Conservation (phyloP, 495 filamentous ascomycete species). For the Aspergillus ellipticus region DNA sequence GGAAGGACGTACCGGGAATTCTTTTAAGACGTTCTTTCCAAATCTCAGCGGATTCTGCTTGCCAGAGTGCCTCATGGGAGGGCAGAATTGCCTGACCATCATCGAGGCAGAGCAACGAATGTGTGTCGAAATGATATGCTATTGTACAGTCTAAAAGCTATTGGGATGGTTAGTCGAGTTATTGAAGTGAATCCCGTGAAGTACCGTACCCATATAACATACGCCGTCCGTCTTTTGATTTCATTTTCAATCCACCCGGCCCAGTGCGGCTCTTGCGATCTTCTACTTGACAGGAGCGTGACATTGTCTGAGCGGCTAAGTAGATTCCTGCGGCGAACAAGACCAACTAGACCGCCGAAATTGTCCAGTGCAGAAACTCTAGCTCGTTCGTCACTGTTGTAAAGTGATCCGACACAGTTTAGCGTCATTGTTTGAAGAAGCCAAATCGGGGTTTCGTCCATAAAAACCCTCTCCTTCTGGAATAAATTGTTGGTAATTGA, state of each 20-base stretch:
- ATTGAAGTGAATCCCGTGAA: background rate
- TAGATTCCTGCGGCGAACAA: constrained; percentile 25
- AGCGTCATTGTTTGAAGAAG: constrained; percentile 36
- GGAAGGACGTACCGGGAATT: constrained; percentile 18
- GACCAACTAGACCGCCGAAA: constrained; percentile 32
- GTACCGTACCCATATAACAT: constrained; percentile 42
- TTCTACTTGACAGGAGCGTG: constrained; percentile 2
- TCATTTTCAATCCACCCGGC: constrained; percentile 33
- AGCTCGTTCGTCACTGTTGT: constrained; percentile 30
- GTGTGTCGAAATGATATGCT: constrained; percentile 39
- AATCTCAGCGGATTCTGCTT: constrained; percentile 29
- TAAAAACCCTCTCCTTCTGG: constrained; percentile 27
- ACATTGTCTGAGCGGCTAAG: constrained; percentile 10
- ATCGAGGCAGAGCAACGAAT: constrained; percentile 36
- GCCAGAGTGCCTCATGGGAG: constrained; percentile 46
- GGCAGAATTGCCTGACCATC: constrained; percentile 43
- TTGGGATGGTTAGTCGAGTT: constrained; percentile 4
- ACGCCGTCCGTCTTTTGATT: constrained; percentile 36
- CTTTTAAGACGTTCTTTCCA: constrained; percentile 37
- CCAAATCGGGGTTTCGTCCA: constrained; percentile 24
- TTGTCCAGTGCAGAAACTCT: constrained; percentile 23
- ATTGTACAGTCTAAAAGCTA: constrained; percentile 47
- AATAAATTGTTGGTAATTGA: background rate
- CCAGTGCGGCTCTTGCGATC: constrained; percentile 20
- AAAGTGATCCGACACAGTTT: constrained; percentile 41